Evolutionary conservation across 257 asterid species (phyloP), one percentile per base, ranked within the genome.

Genomic region (Rhazya stricta): DNA sequence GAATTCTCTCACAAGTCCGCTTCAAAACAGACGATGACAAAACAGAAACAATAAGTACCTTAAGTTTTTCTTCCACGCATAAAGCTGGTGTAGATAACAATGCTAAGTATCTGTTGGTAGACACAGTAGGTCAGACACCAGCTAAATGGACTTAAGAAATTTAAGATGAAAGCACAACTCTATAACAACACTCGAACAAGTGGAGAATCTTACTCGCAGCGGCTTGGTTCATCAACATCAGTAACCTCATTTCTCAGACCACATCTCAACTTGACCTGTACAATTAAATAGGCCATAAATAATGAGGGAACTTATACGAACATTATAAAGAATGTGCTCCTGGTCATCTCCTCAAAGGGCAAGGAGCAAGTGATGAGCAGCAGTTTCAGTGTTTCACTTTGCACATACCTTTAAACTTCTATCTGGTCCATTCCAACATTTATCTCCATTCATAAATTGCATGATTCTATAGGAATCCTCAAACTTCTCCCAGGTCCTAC

Each of bases 341-440:
- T n/a, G n/a, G n/a, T n/a, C n/a, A 32, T 6, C 41, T 27, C 48
- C 25, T 23, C 1, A 32, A 13, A 42, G 43, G 30, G 10, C 19
- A 0, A 60, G 18, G 25, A 51, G 58, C 3, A 32, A 77, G 67
- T 36, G 29, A 57, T 48, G 71, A 18, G 32, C 8, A 48, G 34
- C 29, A 56, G 39, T 37, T n/a, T n/a, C n/a, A n/a, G n/a, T n/a
- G n/a, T n/a, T n/a, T 25, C 30, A 54, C 25, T 10, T 21, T 72
- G 46, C 45, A 37, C 11, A 25, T 83, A 89, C 99, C 99, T 89
- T 94, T 75, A 92, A 25, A 84, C 96, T 90, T 85, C 99, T 88
- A 79, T 92, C 89, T 46, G 99, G 99, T 58, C 99, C 99, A 83
- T 94, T 94, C 99, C 99, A 94, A 85, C 99, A 94, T 80, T 90